Conservation (phyloP, 352 stramenopile species). For the Poterioochromonas sp. region DNA sequence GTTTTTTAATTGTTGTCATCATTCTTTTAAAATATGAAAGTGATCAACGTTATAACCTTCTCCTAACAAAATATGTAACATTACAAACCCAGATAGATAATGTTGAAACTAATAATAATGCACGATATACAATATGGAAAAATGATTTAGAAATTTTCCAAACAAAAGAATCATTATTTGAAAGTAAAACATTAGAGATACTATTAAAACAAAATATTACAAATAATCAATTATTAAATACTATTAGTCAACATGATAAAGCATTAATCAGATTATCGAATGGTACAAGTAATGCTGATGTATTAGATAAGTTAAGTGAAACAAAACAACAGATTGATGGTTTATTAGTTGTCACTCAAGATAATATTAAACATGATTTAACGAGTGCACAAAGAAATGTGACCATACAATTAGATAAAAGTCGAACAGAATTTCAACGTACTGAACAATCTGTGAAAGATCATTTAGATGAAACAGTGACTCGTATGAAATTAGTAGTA, state of each 20-base stretch:
- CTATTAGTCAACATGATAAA: not conserved
- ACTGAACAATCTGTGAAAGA: not conserved
- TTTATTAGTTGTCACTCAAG: not conserved
- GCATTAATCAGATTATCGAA: not conserved
- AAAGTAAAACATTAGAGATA: not conserved
- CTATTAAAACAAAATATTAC: not conserved
- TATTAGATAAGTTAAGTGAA: constrained; percentile 12
- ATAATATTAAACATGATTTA: not conserved
- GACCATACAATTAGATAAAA: not conserved
- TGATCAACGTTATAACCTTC: not conserved
- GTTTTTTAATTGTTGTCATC: no score
- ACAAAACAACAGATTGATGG: not conserved
- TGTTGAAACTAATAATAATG: not conserved
- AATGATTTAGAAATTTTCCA: not conserved
- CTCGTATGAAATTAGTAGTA: not conserved
- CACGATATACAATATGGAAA: not conserved
- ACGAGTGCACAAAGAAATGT: not conserved
- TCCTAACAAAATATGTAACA: not conserved
- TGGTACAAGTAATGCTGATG: constrained; percentile 26
- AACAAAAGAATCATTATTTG: not conserved
- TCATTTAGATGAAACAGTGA: not conserved
- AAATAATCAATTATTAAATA: not conserved
- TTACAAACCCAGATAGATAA: not conserved
- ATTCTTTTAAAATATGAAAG: not conserved
- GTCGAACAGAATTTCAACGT: not conserved